Conservation (phyloP, 768 basidiomycete genomes). For the Hemileccinum rubropunctum region DNA sequence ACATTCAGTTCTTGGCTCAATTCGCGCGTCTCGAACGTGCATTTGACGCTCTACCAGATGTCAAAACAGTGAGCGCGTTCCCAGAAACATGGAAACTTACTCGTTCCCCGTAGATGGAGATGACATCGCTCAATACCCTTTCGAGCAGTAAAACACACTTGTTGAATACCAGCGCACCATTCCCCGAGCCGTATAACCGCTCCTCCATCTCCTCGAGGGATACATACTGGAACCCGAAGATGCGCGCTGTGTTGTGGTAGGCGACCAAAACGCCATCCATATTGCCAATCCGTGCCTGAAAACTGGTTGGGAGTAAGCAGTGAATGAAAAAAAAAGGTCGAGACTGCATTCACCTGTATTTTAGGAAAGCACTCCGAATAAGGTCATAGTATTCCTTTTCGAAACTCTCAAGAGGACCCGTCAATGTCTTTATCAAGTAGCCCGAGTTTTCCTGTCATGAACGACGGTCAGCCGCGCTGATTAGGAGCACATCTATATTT, state of each 20-base stretch:
- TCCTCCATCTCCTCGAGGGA: constrained; percentile 86
- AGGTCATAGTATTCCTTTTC: constrained; percentile 96
- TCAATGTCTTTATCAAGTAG: constrained; percentile 64
- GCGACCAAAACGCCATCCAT: constrained; percentile 95
- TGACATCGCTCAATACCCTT: constrained; percentile 54
- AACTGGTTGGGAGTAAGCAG: constrained; percentile 40
- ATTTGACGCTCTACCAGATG: constrained; percentile 47
- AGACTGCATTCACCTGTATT: constrained; percentile 64
- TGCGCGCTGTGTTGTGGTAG: constrained; percentile 80
- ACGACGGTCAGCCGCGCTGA: too few species aligned
- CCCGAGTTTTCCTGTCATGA: constrained; percentile 68
- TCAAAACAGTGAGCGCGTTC: not conserved
- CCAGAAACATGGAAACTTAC: constrained; percentile 36
- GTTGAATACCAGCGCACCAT: constrained; percentile 70
- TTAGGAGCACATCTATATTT: not conserved
- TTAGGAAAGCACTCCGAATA: constrained; percentile 89
- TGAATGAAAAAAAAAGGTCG: too few species aligned
- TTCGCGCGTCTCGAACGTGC: constrained; percentile 59
- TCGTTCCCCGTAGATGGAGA: constrained; percentile 59
- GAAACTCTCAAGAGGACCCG: constrained; percentile 73
- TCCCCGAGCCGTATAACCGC: constrained; percentile 58
- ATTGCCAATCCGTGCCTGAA: constrained; percentile 93
- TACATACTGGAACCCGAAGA: constrained; percentile 95
- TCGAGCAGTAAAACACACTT: constrained; percentile 75
- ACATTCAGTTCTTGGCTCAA: constrained; percentile 46